phyloP scores from a whole-genome alignment of 805 yeast genomes.

The Yamadazyma nakazawae region DNA sequence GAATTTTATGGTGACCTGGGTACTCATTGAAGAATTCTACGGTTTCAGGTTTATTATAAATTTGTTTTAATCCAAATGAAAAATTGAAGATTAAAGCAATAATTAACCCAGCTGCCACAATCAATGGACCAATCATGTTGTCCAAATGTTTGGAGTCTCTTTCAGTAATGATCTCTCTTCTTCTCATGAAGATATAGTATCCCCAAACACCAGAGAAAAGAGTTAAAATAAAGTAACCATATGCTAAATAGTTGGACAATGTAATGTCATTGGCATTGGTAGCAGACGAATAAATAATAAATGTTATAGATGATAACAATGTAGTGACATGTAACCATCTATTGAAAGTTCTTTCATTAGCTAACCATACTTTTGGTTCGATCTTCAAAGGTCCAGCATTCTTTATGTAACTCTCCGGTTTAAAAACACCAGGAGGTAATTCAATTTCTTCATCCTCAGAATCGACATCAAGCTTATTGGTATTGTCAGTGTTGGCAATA shows the following conservation, averaged over 20 bases:
- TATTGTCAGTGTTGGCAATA: background rate
- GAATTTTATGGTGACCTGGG: constrained; percentile 33
- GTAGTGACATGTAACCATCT: constrained; percentile 92
- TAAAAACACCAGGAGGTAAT: constrained; percentile 84
- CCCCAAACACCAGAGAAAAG: constrained; percentile 89
- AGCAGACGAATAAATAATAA: constrained; percentile 76
- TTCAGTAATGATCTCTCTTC: constrained; percentile 70
- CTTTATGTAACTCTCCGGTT: constrained; percentile 75
- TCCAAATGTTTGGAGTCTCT: constrained; percentile 88
- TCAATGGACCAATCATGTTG: constrained; percentile 83
- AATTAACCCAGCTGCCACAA: constrained; percentile 68
- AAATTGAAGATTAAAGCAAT: constrained; percentile 70
- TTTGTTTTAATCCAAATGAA: constrained; percentile 50
- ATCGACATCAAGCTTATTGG: constrained; percentile 57
- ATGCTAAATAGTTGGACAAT: constrained; percentile 70
- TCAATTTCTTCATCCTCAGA: constrained; percentile 81
- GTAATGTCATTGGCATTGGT: constrained; percentile 59
- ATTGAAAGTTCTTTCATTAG: constrained; percentile 95
- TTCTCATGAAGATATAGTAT: constrained; percentile 65
- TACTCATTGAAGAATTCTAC: constrained; percentile 27
- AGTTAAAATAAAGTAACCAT: constrained; percentile 75
- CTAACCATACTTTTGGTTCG: constrained; percentile 98
- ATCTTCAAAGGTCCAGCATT: constrained; percentile 91
- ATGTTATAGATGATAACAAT: constrained; percentile 78
- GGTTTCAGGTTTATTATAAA: constrained; percentile 18